Conservation (phyloP, 176 grass and related monocot species). For the Phoenix roebelenii region DNA sequence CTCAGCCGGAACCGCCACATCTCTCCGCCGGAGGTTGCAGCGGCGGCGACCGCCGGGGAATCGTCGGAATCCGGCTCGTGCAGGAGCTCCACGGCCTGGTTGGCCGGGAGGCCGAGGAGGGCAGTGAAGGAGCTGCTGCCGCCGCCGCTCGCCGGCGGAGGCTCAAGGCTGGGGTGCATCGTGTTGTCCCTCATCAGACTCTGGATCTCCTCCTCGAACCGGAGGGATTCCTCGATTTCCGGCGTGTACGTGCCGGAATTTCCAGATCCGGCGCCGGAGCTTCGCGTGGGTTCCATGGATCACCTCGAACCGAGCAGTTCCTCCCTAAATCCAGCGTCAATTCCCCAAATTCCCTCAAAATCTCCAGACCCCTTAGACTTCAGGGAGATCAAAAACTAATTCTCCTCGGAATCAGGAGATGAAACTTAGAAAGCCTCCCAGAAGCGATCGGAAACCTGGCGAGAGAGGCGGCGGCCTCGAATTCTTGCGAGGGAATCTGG, state of each 20-base stretch:
- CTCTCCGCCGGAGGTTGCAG: slow-evolving; percentile 16
- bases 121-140: slow-evolving; percentile 18
- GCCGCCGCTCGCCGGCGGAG: neutral
- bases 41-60: neutral
- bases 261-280: slow-evolving; percentile 7
- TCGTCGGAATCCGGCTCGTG: slow-evolving; percentile 25
- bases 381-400: too few species aligned
- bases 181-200: slow-evolving; percentile 1
- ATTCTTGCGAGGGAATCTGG: neutral
- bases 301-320: neutral
- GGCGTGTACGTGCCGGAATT: slow-evolving; percentile 9
- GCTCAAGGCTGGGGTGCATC: slow-evolving; percentile 5
- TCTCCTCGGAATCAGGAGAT: too few species aligned
- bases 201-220: slow-evolving; percentile 29
- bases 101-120: slow-evolving; percentile 17
- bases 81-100: slow-evolving; percentile 38
- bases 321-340: neutral
- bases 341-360: too few species aligned
- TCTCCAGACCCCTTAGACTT: too few species aligned
- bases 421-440: too few species aligned
- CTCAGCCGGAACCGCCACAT: neutral
- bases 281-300: neutral
- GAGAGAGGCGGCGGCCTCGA: neutral
- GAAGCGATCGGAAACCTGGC: too few species aligned
- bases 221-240: slow-evolving; percentile 21